Evolutionary conservation across 306 rosid species (phyloP).

Genomic region (Arachis stenosperma): DNA sequence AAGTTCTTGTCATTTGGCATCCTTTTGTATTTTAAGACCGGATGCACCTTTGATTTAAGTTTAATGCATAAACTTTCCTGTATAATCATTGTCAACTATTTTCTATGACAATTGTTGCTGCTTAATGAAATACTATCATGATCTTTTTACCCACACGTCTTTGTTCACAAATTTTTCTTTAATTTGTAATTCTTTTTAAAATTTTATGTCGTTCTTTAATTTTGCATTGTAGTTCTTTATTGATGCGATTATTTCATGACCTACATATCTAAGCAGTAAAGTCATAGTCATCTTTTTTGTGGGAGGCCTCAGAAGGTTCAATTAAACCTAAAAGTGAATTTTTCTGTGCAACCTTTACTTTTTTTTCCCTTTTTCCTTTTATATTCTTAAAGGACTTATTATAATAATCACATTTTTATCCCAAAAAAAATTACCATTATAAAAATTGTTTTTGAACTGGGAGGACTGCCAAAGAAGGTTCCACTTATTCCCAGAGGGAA

Average conservation of each 20-base stretch:
- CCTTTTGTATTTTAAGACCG: constrained; percentile 13
- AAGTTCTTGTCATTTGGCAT: constrained; percentile 3
- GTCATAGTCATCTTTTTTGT: not conserved
- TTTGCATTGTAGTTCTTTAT: not conserved
- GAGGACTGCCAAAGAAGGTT: not conserved
- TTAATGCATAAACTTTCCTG: not conserved
- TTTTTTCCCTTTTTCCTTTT: not conserved
- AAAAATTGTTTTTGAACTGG: not conserved
- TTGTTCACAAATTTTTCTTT: not conserved
- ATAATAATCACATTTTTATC: too few species aligned
- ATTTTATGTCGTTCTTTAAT: constrained; percentile 1
- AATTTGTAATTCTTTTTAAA: constrained; percentile 6
- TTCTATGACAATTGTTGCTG: not conserved
- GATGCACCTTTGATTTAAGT: not conserved
- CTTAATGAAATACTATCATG: constrained; percentile 22
- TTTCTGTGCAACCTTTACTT: not conserved
- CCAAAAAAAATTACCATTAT: too few species aligned
- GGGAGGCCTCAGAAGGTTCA: not conserved
- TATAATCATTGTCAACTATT: constrained; percentile 6
- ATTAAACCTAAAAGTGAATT: not conserved
- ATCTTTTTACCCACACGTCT: constrained; percentile 7
- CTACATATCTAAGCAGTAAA: constrained; percentile 12
- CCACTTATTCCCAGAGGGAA: not conserved
- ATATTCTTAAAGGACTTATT: too few species aligned
- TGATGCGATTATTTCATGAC: not conserved